A percentile compares a stretch with the other conserved stretches of the same genome.
phyloP scores from a whole-genome alignment of 495 filamentous ascomycete species.

The Saxophila tyrrhenica region DNA sequence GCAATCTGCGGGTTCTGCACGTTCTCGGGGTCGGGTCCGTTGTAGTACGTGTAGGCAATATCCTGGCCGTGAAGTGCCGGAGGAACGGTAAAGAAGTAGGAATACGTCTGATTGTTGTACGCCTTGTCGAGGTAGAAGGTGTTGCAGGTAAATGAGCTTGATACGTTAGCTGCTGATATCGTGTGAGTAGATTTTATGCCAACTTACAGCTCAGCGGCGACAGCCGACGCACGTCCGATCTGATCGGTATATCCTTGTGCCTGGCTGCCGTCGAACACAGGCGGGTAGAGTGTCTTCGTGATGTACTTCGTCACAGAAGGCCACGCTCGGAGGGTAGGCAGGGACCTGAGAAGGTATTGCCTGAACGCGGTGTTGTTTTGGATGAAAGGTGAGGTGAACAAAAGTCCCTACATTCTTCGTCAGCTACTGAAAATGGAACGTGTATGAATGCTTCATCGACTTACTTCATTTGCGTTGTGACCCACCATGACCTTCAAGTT shows the following conservation, averaged over 20 bases:
- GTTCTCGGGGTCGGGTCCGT: constrained; percentile 28
- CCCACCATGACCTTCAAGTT: constrained; percentile 44
- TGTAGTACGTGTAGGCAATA: constrained; percentile 37
- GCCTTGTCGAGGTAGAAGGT: constrained; percentile 34
- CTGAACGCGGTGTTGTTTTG: constrained; percentile 26
- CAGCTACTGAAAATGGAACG: not conserved
- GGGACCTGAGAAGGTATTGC: constrained; percentile 15
- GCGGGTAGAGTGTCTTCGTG: constrained; percentile 32
- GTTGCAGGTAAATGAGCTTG: constrained; percentile 44
- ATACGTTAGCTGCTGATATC: no score
- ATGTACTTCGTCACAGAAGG: constrained; percentile 28
- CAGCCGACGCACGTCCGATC: constrained; percentile 26
- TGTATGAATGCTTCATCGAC: not conserved
- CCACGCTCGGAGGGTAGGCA: constrained; percentile 22
- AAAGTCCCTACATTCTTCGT: constrained; percentile 35
- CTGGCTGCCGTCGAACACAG: constrained; percentile 31
- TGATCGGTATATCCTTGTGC: constrained; percentile 37
- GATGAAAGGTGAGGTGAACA: constrained; percentile 36
- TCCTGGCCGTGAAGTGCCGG: constrained; percentile 46
- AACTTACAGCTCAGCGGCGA: constrained; percentile 27
- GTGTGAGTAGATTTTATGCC: no score
- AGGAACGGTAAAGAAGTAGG: constrained; percentile 50
- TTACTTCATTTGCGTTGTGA: constrained; percentile 36
- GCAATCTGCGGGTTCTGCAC: constrained; percentile 40
- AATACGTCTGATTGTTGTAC: constrained; percentile 42